Base-by-base conservation (phyloP, 805 yeast species). In the Cyberlindnera lachancei region DNA sequence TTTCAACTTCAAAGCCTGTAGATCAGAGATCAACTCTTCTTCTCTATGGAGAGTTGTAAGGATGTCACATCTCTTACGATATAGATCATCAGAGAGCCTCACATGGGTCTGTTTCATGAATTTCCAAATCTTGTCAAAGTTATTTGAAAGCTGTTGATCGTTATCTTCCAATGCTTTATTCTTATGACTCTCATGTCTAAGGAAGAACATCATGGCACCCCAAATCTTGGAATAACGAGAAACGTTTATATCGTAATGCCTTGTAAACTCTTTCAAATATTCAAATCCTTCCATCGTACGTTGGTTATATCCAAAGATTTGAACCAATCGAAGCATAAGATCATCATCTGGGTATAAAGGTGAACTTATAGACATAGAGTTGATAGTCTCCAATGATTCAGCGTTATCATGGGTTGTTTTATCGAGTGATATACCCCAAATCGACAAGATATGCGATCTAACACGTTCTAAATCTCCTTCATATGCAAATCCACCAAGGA, bases 401-500 rank as follows among this genome's bases (percentile, higher is more conserved):
- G n/a, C n/a, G n/a, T n/a, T n/a, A n/a, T n/a, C n/a, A n/a, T n/a
- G n/a, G n/a, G n/a, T n/a, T n/a, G n/a, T n/a, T n/a, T n/a, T n/a
- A 12, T 25, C 33, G 16, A 15, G 17, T 3, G 37, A 10, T 12
- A 48, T 39, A 5, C 52, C 53, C 53, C 53, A 48, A 1, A 45
- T 36, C 27, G 36, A 26, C 6, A 26, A 14, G 12, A 48, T 39
- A 14, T 48, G 47, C 5, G 25, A 15, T 30, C 44, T 38, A 9
- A 45, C 41, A n/a, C 42, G 52, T 7, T 33, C 19, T 8, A 48
- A 23, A 13, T 36, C 38, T 4, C 44, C 45, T 18, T 29, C 16
- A 18, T 38, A 38, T 3, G 40, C 42, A 30, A 47, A 45, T 3
- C 53, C 53, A 27, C 39, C 28, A 9, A 48, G 34, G 15, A 46